Conservation (phyloP, 805 yeast species). For the Jamesozyma spencerorum region DNA sequence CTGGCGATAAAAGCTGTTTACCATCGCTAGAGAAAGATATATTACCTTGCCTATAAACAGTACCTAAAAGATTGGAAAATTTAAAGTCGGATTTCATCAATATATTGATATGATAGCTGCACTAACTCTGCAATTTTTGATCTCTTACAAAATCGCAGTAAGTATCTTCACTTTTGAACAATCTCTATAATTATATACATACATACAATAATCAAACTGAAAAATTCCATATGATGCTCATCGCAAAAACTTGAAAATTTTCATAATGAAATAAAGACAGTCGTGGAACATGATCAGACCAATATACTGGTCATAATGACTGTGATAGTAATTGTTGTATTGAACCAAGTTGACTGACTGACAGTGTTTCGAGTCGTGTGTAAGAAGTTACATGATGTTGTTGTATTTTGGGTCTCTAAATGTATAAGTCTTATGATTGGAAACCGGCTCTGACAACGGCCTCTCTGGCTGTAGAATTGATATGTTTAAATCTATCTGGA, state of each 20-base stretch:
- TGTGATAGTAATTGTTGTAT: neutral
- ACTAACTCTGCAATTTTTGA: too few species aligned
- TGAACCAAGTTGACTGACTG: too few species aligned
- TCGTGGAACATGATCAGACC: too few species aligned
- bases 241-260: constrained; percentile 1
- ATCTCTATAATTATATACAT: too few species aligned
- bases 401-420: too few species aligned
- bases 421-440: neutral
- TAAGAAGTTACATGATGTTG: too few species aligned
- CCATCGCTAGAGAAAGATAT: constrained; percentile 82
- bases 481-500: constrained; percentile 89
- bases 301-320: too few species aligned
- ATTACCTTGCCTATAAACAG: constrained; percentile 92
- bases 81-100: constrained; percentile 79
- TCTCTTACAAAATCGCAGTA: too few species aligned
- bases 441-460: constrained; percentile 64
- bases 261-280: neutral
- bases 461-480: constrained; percentile 79
- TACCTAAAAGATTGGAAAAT: constrained; percentile 84
- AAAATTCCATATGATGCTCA: neutral
- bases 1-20: constrained; percentile 73
- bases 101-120: neutral
- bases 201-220: too few species aligned
- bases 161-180: too few species aligned
- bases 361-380: too few species aligned